Conservation (phyloP, 2,329 filamentous ascomycete genomes). For the Cladosporium sp. region DNA sequence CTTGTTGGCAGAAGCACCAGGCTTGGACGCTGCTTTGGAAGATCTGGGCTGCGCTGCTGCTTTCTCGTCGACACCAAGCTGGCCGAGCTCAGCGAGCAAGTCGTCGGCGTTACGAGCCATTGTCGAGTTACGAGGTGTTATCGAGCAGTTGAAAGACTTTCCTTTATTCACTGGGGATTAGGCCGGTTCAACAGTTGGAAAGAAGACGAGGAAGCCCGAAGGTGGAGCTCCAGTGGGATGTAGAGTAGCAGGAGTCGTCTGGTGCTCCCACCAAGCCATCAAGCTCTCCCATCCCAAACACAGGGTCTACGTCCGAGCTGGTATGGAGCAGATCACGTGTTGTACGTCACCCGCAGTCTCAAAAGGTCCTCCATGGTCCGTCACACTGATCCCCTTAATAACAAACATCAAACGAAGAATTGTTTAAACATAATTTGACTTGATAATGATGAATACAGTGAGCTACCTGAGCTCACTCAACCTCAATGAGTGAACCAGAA, state of each 20-base stretch:
- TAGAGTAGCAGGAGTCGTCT: slow-evolving; percentile 3
- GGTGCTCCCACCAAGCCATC: neutral
- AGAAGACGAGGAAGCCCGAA: neutral
- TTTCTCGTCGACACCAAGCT: slow-evolving; percentile 42
- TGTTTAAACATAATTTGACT: neutral
- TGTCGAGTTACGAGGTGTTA: neutral
- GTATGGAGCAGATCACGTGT: slow-evolving; percentile 6
- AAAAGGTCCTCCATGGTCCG: neutral
- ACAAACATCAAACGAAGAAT: neutral
- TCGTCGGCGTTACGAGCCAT: slow-evolving; percentile 40
- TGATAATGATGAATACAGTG: slow-evolving; percentile 1
- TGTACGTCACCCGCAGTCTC: neutral
- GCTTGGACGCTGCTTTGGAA: slow-evolving; percentile 52
- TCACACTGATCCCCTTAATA: no score
- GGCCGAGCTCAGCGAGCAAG: slow-evolving; percentile 49
- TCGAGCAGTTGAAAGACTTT: neutral
- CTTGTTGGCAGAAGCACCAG: slow-evolving; percentile 42
- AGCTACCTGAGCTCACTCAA: slow-evolving; percentile 17
- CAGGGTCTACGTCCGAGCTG: slow-evolving; percentile 1
- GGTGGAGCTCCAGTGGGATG: neutral
- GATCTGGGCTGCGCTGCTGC: slow-evolving; percentile 45
- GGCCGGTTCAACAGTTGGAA: neutral
- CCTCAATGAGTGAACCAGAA: neutral
- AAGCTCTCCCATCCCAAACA: neutral
- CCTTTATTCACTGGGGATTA: neutral